Evolutionary conservation across 768 basidiomycete species (phyloP).

Genomic region (Tremella mesenterica): DNA sequence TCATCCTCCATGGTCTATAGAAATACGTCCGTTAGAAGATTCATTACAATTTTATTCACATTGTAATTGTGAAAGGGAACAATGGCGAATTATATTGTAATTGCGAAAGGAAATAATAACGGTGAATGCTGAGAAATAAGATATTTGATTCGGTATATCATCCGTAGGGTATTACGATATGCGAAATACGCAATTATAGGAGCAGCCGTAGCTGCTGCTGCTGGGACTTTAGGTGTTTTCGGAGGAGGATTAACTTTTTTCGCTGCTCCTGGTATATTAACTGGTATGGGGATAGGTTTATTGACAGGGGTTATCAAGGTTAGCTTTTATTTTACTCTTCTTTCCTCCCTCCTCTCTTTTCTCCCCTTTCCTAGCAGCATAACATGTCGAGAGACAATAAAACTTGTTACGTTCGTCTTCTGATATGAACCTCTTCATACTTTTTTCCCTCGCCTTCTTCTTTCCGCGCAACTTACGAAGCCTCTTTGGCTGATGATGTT

Average conservation of each 20-base stretch:
- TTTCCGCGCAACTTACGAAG: too few relatives aligned
- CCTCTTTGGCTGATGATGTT: too few relatives aligned
- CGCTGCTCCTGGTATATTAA: slow-evolving; percentile 29
- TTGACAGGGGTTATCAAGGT: slow-evolving; percentile 31
- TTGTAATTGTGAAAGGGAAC: too few relatives aligned
- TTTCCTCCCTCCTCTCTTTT: background rate
- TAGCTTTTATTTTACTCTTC: background rate
- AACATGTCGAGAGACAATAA: too few relatives aligned
- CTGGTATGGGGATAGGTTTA: slow-evolving; percentile 32
- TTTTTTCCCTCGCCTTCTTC: too few relatives aligned
- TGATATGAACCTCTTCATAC: too few relatives aligned
- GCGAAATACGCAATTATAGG: slow-evolving; percentile 37
- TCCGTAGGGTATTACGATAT: slow-evolving; percentile 28
- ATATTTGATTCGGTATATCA: slow-evolving; percentile 31
- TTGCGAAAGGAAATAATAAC: background rate
- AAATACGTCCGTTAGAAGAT: background rate
- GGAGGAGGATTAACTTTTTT: slow-evolving; percentile 37
- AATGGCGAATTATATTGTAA: too few relatives aligned
- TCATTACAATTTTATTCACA: too few relatives aligned
- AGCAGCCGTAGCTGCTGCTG: slow-evolving; percentile 22
- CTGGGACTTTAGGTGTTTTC: slow-evolving; percentile 26
- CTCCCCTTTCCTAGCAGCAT: background rate
- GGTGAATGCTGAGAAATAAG: slow-evolving; percentile 10
- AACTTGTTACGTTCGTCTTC: too few relatives aligned
- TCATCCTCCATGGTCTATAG: background rate